These are phyloP conservation scores for Cercospora sojina DNA, from an alignment of 2,329 filamentous ascomycete genomes.

Conservation along the genomic window DNA sequence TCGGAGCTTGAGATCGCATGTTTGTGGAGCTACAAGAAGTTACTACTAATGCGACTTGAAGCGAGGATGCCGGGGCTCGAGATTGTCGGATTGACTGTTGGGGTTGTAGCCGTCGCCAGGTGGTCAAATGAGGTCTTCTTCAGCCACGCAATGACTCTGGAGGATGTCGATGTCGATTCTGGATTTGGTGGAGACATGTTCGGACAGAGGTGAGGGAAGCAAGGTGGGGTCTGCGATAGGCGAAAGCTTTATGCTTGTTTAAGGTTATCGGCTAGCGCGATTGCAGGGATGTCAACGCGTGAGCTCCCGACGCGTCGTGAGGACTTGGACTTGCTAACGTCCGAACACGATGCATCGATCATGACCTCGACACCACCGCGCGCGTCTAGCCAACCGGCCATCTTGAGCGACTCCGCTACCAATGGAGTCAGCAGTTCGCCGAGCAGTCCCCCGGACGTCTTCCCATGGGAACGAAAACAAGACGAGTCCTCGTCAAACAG, in stretches of 20 bases:
- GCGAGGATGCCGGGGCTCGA: slow-evolving; percentile 49
- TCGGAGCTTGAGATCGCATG: slow-evolving; percentile 7
- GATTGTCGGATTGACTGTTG: slow-evolving; percentile 29
- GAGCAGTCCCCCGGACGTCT: slow-evolving; percentile 50
- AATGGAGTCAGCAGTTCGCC: slow-evolving; percentile 47
- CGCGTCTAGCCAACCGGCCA: slow-evolving; percentile 15
- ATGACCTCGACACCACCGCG: slow-evolving; percentile 27
- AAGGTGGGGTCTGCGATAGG: slow-evolving; percentile 15
- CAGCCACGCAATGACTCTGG: slow-evolving; percentile 22
- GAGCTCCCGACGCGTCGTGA: slow-evolving; percentile 10
- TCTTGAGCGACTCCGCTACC: slow-evolving; percentile 30
- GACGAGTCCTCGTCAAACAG: neutral
- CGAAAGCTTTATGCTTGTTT: neutral
- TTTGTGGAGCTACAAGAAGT: neutral
- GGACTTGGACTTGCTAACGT: neutral
- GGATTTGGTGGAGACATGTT: slow-evolving; percentile 3
- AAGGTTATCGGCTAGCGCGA: slow-evolving; percentile 4
- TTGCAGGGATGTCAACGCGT: slow-evolving; percentile 8
- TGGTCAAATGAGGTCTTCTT: slow-evolving; percentile 23
- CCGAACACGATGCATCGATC: neutral
- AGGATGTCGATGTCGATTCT: slow-evolving; percentile 14
- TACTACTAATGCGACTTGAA: neutral
- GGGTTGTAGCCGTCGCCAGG: slow-evolving; percentile 18
- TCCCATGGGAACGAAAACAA: slow-evolving; percentile 37
- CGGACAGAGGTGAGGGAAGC: neutral